Conservation (phyloP, 1,284 basidiomycete genomes). For the Macrocystidia cucumis region DNA sequence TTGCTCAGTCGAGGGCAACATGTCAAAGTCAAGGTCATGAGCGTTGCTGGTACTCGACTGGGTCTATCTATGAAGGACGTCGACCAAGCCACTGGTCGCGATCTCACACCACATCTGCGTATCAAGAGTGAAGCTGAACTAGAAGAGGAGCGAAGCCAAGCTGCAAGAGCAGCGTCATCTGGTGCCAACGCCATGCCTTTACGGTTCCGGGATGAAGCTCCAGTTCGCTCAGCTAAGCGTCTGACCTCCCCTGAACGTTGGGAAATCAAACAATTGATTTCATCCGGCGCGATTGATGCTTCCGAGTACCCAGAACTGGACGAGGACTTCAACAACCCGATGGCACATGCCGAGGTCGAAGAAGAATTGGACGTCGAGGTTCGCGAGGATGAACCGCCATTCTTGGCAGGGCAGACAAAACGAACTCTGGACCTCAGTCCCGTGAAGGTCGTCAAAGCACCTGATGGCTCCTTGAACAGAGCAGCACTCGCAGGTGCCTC, state of each 20-base stretch:
- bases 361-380: slow-evolving; percentile 98
- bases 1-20: slow-evolving; percentile 77
- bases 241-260: slow-evolving; percentile 96
- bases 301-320: slow-evolving; percentile 96
- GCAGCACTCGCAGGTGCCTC: slow-evolving; percentile 92
- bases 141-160: slow-evolving; percentile 64
- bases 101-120: slow-evolving; percentile 88
- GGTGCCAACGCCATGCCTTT: slow-evolving; percentile 70
- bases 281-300: slow-evolving; percentile 87
- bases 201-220: slow-evolving; percentile 43
- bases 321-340: slow-evolving; percentile 79
- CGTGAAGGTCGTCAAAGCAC: slow-evolving; percentile 94
- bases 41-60: slow-evolving; percentile 74
- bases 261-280: slow-evolving; percentile 99
- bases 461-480: slow-evolving; percentile 91
- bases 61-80: slow-evolving; percentile 97
- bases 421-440: slow-evolving; percentile 93
- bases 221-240: slow-evolving; percentile 76
- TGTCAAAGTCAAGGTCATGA: slow-evolving; percentile 96
- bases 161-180: slow-evolving; percentile 47
- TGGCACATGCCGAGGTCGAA: slow-evolving; percentile 81
- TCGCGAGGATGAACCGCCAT: slow-evolving; percentile 94
- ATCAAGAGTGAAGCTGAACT: slow-evolving; percentile 92
- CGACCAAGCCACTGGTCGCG: slow-evolving; percentile 84
- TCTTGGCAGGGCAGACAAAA: slow-evolving; percentile 94